A percentile compares a stretch with the other conserved stretches of the same genome.
These are phyloP conservation scores for Fusarium sp. DNA, from an alignment of 2,329 filamentous ascomycete genomes.

Conservation along the genomic window DNA sequence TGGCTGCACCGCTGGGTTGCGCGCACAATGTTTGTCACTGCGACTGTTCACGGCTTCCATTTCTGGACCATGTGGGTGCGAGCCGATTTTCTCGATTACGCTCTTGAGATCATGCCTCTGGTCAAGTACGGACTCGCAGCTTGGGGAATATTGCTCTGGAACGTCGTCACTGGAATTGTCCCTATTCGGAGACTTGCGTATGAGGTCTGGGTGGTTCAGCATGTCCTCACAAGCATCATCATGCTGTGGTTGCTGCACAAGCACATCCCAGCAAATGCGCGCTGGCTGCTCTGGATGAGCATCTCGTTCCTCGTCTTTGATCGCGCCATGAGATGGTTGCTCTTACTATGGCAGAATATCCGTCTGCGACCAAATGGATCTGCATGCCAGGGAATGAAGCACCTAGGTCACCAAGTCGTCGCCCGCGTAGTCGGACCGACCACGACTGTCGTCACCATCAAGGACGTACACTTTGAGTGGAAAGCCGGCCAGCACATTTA, in stretches of 20 bases:
- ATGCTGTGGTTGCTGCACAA: constrained; percentile 76
- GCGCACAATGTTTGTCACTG: constrained; percentile 77
- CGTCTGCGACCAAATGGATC: constrained; percentile 59
- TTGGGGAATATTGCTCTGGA: constrained; percentile 78
- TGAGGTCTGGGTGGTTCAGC: constrained; percentile 79
- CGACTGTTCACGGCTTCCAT: constrained; percentile 79
- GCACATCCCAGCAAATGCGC: constrained; percentile 73
- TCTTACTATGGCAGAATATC: constrained; percentile 69
- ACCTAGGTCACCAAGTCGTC: constrained; percentile 68
- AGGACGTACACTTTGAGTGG: constrained; percentile 73
- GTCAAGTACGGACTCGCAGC: constrained; percentile 78
- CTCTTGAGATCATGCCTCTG: constrained; percentile 75
- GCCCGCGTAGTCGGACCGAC: constrained; percentile 65
- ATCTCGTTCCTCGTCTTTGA: constrained; percentile 76
- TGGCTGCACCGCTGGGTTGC: constrained; percentile 83
- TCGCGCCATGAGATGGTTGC: constrained; percentile 65
- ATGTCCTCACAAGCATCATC: constrained; percentile 73
- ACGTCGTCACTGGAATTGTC: constrained; percentile 73
- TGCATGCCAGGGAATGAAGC: constrained; percentile 63
- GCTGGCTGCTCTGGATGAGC: constrained; percentile 77
- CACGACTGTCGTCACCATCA: constrained; percentile 72
- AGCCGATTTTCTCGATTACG: constrained; percentile 71
- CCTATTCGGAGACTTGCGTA: constrained; percentile 78
- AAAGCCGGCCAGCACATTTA: constrained; percentile 74
- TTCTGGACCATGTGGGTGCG: constrained; percentile 77